A percentile compares a stretch with the other conserved stretches of the same genome.
Conservation (phyloP, 106 monocot species). For the Chionographis japonica region DNA sequence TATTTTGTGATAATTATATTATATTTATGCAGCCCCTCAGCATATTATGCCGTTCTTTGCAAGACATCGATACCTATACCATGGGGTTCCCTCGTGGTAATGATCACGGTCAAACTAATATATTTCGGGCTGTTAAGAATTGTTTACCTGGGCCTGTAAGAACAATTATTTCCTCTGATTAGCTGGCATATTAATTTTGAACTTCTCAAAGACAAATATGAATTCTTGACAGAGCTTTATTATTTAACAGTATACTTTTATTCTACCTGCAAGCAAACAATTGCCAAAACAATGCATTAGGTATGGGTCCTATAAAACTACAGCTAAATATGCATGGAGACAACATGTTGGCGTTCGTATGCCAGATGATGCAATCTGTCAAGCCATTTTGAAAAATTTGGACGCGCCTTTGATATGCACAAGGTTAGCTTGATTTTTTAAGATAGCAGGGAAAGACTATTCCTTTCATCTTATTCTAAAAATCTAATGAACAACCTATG, state of each 20-base stretch:
- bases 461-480: not conserved
- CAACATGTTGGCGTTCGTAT: conserved; percentile 86
- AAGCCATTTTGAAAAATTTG: conserved; percentile 69
- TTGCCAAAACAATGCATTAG: conserved; percentile 84
- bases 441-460: not conserved
- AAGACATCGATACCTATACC: conserved; percentile 85
- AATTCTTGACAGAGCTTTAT: not conserved
- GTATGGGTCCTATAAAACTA: conserved; percentile 31
- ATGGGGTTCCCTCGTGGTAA: conserved; percentile 87
- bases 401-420: conserved; percentile 84
- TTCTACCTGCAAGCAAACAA: conserved; percentile 83
- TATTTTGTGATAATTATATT: conserved; percentile 2
- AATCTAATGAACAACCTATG: not conserved
- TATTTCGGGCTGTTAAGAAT: conserved; percentile 82
- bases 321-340: conserved; percentile 53
- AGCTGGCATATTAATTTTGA: not conserved
- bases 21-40: conserved; percentile 79
- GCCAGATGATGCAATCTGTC: conserved; percentile 82
- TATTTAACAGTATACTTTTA: conserved; percentile 89
- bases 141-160: conserved; percentile 94
- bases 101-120: conserved; percentile 78
- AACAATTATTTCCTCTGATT: conserved; percentile 6
- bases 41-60: conserved; percentile 75
- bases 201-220: not conserved
- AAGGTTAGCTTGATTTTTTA: conserved; percentile 45